Base-by-base conservation (phyloP, 192 early-diverging fungal species). In the Phlyctochytrium arcticum region DNA sequence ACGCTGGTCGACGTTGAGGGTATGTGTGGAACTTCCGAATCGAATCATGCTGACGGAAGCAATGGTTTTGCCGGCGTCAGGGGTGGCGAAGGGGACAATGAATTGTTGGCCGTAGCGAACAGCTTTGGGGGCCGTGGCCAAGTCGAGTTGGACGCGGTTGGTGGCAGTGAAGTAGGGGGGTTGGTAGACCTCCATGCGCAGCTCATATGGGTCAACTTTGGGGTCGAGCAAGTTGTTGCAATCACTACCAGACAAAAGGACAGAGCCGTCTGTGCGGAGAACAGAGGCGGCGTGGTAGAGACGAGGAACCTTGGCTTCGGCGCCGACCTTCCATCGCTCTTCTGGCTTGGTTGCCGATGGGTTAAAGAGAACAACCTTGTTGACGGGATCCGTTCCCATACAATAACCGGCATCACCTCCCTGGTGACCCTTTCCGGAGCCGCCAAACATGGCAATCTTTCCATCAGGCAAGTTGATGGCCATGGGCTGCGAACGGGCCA, bases 1-100 rank as follows among this genome's bases (percentile, higher is more conserved):
- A 47, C 76, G 49, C 65, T 70, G 72, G 63, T 78, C 76, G 34
- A 55, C 72, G 62, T 76, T 78, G 59, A 66, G 66, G 33, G 67
- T 49, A 63, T 78, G 76, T 15, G 76, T 78, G 19, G 67, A 51
- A 15, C 63, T 58, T 2, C 51, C 56, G 60, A 69, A 72, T 31
- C 76, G 57, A 39, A 72, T 58, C 4, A 78, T 33, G 21, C 53
- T 34, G 15, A 78, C 59, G 15, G 37, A 21, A n/a, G 3, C 27
- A 39, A 67, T 58, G 8, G 61, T 56, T 26, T 36, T 10, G 24
- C 39, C 58, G 19, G 26, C 48, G 48, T n/a, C 60, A 29, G 46
- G 19, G 5, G 55, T 57, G n/a, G n/a, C n/a, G 4, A 57, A 26
- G 10, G 29, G 55, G 12, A 57, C 55, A 36, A 57, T 36, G 55